Evolutionary conservation across 1,284 basidiomycete genomes (phyloP), one percentile per base, ranked within the genome.

Genomic region (Takashimella tepidaria): DNA sequence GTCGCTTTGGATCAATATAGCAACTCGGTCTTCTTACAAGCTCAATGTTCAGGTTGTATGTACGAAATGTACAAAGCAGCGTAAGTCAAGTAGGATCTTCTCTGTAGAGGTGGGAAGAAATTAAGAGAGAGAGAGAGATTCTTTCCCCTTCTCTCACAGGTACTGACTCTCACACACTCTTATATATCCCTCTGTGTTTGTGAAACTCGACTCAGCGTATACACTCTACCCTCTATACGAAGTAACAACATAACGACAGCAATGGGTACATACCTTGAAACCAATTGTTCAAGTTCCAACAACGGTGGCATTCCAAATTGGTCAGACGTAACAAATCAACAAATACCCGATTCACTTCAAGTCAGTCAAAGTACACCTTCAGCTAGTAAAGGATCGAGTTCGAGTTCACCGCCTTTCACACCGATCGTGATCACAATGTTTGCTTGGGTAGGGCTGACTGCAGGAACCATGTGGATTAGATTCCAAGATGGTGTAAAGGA

Each of bases 1-100:
- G 57, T 47, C 3, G 52, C 61, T 20, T 51, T 70, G n/a, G 45
- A 57, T 12, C 56, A 63, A 27, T 70, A 65, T 47, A 31, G 40
- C 5, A 55, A 62, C 26, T 58, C 47, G 4, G 64, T 69, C 1
- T 70, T 67, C 48, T 53, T 49, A 6, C 31, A 50, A 6, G 62
- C 67, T 10, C 27, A 58, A 53, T 70, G 68, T 49, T 62, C 60
- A 2, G 68, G 68, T 22, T 70, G 68, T 42, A 67, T 69, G 63
- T 64, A 69, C 47, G 67, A 70, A 54, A 51, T 70, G 53, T 69
- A 63, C 55, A 70, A 70, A 51, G 59, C 68, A 20, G 61, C 68
- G 68, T 70, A 27, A 57, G 67, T 69, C 24, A 20, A 31, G n/a
- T n/a, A n/a, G n/a, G n/a, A n/a, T n/a, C n/a, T n/a, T n/a, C n/a